Evolutionary conservation across 768 basidiomycete genomes (phyloP).

Genomic region (Termitomyces sp.): DNA sequence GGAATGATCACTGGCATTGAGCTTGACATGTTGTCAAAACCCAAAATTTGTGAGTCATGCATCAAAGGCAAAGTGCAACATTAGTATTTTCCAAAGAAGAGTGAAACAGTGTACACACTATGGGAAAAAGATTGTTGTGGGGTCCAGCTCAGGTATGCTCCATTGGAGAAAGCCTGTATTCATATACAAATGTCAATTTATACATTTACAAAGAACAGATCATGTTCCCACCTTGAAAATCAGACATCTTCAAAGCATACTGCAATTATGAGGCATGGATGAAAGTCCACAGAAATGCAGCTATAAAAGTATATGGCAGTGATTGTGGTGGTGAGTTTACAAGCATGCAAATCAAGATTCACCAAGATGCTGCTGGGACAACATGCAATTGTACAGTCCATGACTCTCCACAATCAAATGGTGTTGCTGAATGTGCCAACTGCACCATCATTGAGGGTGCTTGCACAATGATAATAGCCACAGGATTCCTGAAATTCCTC

Average conservation of each 20-base stretch:
- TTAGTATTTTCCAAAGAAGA: too few species aligned
- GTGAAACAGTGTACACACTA: too few species aligned
- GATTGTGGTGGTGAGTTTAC: not conserved
- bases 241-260: not conserved
- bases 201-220: constrained; percentile 13
- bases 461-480: too few species aligned
- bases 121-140: constrained; percentile 17
- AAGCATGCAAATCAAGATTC: not conserved
- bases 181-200: constrained; percentile 13
- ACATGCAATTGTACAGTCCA: not conserved
- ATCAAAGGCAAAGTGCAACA: too few species aligned
- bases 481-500: too few species aligned
- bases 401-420: constrained; percentile 8
- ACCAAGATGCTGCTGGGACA: not conserved
- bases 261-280: not conserved
- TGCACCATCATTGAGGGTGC: not conserved
- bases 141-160: constrained; percentile 23
- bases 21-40: too few species aligned
- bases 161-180: constrained; percentile 17
- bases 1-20: too few species aligned
- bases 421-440: constrained; percentile 3
- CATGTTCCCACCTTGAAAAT: constrained; percentile 18
- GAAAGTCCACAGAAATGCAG: constrained; percentile 15
- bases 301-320: constrained; percentile 7
- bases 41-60: too few species aligned